Percentiles rank a stretch among this genome's conserved stretches.
Evolutionary conservation across 345 rosid species (phyloP).

Genomic region (Raphanus sativus): DNA sequence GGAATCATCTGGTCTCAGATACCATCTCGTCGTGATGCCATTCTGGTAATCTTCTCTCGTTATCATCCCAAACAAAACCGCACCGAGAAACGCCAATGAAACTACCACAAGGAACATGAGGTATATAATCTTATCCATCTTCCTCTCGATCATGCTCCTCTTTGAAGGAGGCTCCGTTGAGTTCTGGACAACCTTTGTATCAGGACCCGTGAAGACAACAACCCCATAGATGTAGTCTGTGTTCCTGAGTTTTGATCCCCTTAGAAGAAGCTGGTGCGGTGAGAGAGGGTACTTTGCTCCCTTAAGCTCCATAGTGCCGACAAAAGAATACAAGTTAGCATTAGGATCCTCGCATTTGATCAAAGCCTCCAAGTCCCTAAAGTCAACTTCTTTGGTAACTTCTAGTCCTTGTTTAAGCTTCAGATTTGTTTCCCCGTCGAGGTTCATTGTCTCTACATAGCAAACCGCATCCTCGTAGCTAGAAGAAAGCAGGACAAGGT

Average conservation of each 20-base stretch:
- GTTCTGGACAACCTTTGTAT: conserved; percentile 92
- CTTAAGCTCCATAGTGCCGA: conserved; percentile 71
- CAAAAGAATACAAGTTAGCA: conserved; percentile 78
- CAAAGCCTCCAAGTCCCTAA: conserved; percentile 60
- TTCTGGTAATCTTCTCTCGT: conserved; percentile 59
- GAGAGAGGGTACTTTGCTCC: conserved; percentile 64
- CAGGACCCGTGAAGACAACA: conserved; percentile 88
- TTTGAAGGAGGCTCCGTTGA: conserved; percentile 89
- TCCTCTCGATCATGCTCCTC: conserved; percentile 83
- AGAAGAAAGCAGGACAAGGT: conserved; percentile 80
- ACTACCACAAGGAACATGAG: conserved; percentile 61
- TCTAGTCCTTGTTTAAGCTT: conserved; percentile 87
- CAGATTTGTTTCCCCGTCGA: conserved; percentile 95
- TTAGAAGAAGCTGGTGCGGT: conserved; percentile 92
- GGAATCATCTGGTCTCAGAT: conserved; percentile 67
- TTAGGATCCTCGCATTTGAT: conserved; percentile 96
- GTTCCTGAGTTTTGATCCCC: conserved; percentile 89
- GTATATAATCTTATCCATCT: conserved; percentile 82
- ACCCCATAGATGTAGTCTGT: conserved; percentile 81
- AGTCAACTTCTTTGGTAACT: conserved; percentile 58
- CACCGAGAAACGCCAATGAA: conserved; percentile 59
- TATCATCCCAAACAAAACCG: conserved; percentile 63
- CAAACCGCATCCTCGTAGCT: conserved; percentile 83
- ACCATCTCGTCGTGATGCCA: conserved; percentile 81
- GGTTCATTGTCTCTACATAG: conserved; percentile 97